Conservation (phyloP, 306 rosid genomes). For the Cicer pinnatifidum region DNA sequence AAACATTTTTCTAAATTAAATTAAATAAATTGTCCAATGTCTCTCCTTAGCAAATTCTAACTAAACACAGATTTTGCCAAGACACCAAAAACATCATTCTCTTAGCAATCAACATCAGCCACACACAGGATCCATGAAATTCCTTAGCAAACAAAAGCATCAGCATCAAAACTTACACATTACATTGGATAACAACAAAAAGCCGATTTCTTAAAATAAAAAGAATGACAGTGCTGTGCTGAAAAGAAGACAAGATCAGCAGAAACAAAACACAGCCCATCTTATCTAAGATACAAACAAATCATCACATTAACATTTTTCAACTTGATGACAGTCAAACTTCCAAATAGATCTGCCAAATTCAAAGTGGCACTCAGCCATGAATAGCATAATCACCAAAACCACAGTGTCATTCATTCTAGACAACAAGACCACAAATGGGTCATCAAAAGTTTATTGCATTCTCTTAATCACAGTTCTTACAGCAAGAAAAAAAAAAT, state of each 20-base stretch:
- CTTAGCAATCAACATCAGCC: neutral
- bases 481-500: neutral
- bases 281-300: constrained; percentile 12
- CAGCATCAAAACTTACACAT: constrained; percentile 10
- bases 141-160: constrained; percentile 27
- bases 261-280: constrained; percentile 32
- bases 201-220: neutral
- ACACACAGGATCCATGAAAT: constrained; percentile 15
- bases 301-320: neutral
- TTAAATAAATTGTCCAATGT: too few relatives aligned
- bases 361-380: neutral
- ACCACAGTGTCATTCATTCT: neutral
- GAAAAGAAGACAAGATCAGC: constrained; percentile 22
- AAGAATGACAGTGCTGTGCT: constrained; percentile 1
- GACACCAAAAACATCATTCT: neutral
- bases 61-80: constrained; percentile 1
- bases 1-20: too few relatives aligned
- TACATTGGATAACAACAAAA: neutral
- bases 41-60: neutral
- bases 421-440: constrained; percentile 25
- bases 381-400: neutral
- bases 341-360: constrained; percentile 30
- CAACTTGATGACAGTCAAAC: neutral
- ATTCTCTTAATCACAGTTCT: constrained; percentile 6
- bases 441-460: neutral